These are phyloP conservation scores for Polytrichum formosum DNA, from an alignment of 225 moss, liverwort and hornwort species.

Conservation along the genomic window DNA sequence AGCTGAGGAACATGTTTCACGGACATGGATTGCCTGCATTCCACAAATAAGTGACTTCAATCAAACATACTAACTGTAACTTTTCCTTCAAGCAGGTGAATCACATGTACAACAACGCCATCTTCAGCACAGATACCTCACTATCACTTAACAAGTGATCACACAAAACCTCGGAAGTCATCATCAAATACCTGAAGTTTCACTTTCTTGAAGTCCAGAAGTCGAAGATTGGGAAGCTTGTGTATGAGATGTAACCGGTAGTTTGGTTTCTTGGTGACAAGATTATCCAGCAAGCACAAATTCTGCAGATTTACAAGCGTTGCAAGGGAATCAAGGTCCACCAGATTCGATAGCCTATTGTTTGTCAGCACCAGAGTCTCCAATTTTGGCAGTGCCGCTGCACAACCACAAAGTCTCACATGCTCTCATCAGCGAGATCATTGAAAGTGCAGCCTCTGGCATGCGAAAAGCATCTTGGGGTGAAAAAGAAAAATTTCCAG, in stretches of 20 bases:
- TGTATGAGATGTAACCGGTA: slow-evolving; percentile 59
- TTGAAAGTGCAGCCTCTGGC: neutral
- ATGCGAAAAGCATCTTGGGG: no score
- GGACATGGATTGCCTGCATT: slow-evolving; percentile 59
- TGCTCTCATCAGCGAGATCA: neutral
- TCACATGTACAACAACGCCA: neutral
- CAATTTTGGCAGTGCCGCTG: slow-evolving; percentile 51
- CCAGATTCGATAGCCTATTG: slow-evolving; percentile 59
- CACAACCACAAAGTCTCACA: slow-evolving; percentile 12
- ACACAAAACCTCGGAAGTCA: no score
- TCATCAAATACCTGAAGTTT: slow-evolving; percentile 40
- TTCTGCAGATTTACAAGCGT: slow-evolving; percentile 44
- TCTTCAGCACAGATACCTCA: neutral
- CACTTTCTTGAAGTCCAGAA: slow-evolving; percentile 69
- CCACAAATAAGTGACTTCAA: slow-evolving; percentile 59
- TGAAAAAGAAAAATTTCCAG: no score
- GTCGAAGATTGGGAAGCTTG: slow-evolving; percentile 61
- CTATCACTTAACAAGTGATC: no score
- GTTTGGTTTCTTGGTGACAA: slow-evolving; percentile 57
- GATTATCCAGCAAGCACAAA: slow-evolving; percentile 60
- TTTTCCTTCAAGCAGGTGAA: slow-evolving; percentile 9
- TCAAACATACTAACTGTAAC: slow-evolving; percentile 55
- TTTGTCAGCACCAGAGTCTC: slow-evolving; percentile 61
- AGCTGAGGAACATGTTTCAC: slow-evolving; percentile 49
- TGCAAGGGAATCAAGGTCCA: slow-evolving; percentile 55